Evolutionary conservation across 495 filamentous ascomycete species (phyloP).

Genomic region (Clohesyomyces aquaticus): DNA sequence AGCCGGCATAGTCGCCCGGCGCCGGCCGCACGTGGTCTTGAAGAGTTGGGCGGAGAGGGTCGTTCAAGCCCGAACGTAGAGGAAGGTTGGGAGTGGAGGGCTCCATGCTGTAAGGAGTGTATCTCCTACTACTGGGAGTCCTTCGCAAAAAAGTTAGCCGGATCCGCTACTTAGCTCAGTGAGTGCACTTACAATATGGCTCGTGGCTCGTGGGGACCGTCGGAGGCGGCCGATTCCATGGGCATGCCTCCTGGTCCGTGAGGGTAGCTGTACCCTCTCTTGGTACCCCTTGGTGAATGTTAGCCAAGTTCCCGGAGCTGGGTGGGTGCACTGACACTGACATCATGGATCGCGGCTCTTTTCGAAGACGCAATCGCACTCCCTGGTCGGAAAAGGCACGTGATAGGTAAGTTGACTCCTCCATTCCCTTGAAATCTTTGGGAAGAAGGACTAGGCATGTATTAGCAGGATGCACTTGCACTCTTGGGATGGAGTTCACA

Average conservation of each 20-base stretch:
- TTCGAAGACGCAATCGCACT: conserved; percentile 83
- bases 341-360: conserved; percentile 49
- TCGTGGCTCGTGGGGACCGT: too few species aligned
- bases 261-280: conserved; percentile 14
- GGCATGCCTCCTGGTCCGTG: too few species aligned
- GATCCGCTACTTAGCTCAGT: too few species aligned
- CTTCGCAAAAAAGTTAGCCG: too few species aligned
- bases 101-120: conserved; percentile 10
- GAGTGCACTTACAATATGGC: too few species aligned
- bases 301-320: neutral
- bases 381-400: conserved; percentile 95
- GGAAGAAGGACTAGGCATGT: conserved; percentile 59
- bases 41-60: too few species aligned
- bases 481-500: conserved; percentile 44
- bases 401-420: conserved; percentile 89
- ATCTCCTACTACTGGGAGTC: too few species aligned
- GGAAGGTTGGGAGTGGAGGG: conserved; percentile 5
- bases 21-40: too few species aligned
- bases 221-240: too few species aligned
- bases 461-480: neutral
- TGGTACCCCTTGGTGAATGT: conserved; percentile 11
- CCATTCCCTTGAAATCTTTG: conserved; percentile 85
- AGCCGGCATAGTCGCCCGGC: neutral
- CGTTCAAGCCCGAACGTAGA: conserved; percentile 4
- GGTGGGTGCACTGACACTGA: neutral